Evolutionary conservation across 371 early-diverging fungal genomes (phyloP).

Genomic region (Apophysomyces elegans): DNA sequence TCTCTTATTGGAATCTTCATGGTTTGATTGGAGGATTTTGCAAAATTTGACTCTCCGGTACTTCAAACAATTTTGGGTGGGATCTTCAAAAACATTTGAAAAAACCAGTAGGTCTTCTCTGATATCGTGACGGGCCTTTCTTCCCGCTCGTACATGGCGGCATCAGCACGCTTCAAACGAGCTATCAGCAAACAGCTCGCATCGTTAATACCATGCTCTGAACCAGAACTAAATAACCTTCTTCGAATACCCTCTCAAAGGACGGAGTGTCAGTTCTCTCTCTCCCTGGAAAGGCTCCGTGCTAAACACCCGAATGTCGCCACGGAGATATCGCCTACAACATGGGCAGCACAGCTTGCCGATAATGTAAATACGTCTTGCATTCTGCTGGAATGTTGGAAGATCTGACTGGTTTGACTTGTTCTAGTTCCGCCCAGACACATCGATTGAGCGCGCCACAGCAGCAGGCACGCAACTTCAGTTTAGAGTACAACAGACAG

Average conservation of each 20-base stretch:
- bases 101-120: too few relatives aligned
- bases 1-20: too few relatives aligned
- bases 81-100: too few relatives aligned
- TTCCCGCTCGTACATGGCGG: slow-evolving; percentile 15
- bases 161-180: slow-evolving; percentile 40
- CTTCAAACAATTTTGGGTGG: too few relatives aligned
- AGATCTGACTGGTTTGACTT: neutral
- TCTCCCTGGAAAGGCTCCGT: slow-evolving; percentile 37
- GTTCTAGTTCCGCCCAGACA: slow-evolving; percentile 31
- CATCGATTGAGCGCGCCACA: slow-evolving; percentile 49
- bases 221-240: slow-evolving; percentile 14
- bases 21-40: too few relatives aligned
- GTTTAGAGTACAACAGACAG: slow-evolving; percentile 63
- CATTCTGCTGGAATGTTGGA: neutral
- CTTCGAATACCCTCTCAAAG: slow-evolving; percentile 28
- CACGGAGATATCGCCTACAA: slow-evolving; percentile 35
- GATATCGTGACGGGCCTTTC: too few relatives aligned
- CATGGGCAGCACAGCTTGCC: slow-evolving; percentile 58
- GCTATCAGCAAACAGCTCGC: slow-evolving; percentile 51
- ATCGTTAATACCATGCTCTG: slow-evolving; percentile 18
- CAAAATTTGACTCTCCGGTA: too few relatives aligned
- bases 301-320: slow-evolving; percentile 7
- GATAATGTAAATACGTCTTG: slow-evolving; percentile 40
- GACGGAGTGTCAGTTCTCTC: slow-evolving; percentile 29
- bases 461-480: slow-evolving; percentile 75